Conservation (phyloP, 2,329 filamentous ascomycete species). For the Xylaria sp. region DNA sequence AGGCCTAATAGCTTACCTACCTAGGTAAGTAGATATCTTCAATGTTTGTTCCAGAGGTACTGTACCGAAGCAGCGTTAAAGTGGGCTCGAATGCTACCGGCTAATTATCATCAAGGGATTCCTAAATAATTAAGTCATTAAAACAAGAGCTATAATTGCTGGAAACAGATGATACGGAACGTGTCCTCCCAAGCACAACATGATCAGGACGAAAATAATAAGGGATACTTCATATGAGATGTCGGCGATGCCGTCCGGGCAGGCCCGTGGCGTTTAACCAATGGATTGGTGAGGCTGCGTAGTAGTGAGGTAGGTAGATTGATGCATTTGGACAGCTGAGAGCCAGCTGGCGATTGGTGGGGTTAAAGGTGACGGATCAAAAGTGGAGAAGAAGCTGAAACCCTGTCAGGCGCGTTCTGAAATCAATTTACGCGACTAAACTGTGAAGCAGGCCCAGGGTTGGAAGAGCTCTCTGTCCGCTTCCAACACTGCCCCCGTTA, state of each 20-base stretch:
- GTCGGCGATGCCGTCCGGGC: slow-evolving; percentile 31
- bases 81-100: neutral
- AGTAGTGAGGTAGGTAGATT: no score
- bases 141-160: slow-evolving; percentile 6
- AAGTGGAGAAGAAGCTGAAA: neutral
- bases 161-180: slow-evolving; percentile 9
- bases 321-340: slow-evolving; percentile 1
- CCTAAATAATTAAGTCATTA: neutral
- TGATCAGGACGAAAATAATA: slow-evolving; percentile 27
- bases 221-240: slow-evolving; percentile 20
- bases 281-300: no score
- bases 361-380: neutral
- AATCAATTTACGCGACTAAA: slow-evolving; percentile 49
- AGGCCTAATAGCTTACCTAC: no score
- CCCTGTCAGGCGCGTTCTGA: slow-evolving; percentile 42
- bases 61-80: neutral
- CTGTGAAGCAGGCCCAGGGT: slow-evolving; percentile 1
- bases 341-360: slow-evolving; percentile 1
- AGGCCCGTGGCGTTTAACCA: slow-evolving; percentile 9
- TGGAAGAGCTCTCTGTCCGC: slow-evolving; percentile 5
- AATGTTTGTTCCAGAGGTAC: neutral
- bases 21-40: no score
- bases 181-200: slow-evolving; percentile 2
- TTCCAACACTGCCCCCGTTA: neutral
- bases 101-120: neutral